A percentile compares a stretch with the other conserved stretches of the same genome.
phyloP scores from a whole-genome alignment of 2,329 filamentous ascomycete genomes.

The Endothia cerciana region DNA sequence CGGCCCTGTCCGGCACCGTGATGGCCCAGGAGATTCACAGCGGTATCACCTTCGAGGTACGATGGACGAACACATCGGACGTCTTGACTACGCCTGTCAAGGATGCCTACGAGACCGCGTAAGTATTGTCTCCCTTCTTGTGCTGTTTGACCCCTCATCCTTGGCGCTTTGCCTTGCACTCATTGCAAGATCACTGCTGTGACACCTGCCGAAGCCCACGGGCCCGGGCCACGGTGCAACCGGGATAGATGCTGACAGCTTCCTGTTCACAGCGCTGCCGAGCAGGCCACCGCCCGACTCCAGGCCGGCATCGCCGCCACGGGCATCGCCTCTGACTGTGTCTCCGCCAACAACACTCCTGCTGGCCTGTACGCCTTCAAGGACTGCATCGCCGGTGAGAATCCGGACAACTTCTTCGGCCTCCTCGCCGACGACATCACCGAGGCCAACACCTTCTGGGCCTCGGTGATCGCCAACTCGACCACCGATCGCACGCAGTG shows the following conservation, averaged over 20 bases:
- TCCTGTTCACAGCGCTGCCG: background rate
- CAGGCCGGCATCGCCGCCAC: background rate
- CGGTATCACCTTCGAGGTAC: conserved; percentile 9
- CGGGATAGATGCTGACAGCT: background rate
- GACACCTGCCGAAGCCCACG: background rate
- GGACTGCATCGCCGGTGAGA: conserved; percentile 9
- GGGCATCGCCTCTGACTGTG: background rate
- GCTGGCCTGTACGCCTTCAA: conserved; percentile 12
- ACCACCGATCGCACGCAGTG: conserved; percentile 15
- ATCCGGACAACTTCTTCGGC: conserved; percentile 15
- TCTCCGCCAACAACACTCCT: conserved; percentile 3
- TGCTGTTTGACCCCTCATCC: background rate
- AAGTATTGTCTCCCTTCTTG: background rate
- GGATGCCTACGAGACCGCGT: conserved; percentile 8
- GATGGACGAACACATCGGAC: conserved; percentile 10
- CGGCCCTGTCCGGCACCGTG: background rate
- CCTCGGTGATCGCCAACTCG: conserved; percentile 30
- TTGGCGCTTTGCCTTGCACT: background rate
- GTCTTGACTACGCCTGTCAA: conserved; percentile 8
- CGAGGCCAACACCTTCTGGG: conserved; percentile 38
- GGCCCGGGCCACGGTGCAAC: too few species aligned
- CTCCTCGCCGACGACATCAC: conserved; percentile 35
- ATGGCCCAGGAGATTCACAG: conserved; percentile 6
- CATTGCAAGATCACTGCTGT: too few species aligned
- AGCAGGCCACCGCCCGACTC: conserved; percentile 1